A percentile compares a stretch with the other conserved stretches of the same genome.
phyloP scores from a whole-genome alignment of 2,329 filamentous ascomycete species.

The Acephala macrosclerotiorum region DNA sequence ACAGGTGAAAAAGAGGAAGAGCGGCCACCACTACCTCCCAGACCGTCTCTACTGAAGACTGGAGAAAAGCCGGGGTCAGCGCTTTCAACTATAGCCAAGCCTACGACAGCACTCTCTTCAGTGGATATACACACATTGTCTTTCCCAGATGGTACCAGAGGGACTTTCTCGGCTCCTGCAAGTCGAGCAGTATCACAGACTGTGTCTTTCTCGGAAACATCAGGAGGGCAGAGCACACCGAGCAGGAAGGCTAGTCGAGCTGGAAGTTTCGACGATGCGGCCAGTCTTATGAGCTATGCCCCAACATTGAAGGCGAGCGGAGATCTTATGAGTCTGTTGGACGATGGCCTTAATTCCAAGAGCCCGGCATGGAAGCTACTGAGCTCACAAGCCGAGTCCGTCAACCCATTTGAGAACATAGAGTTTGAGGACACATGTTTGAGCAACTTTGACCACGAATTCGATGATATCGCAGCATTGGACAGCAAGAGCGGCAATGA shows the following conservation, averaged over 20 bases:
- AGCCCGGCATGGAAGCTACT: slow-evolving; percentile 75
- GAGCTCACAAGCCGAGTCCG: slow-evolving; percentile 64
- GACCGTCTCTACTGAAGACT: slow-evolving; percentile 46
- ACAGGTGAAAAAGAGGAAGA: slow-evolving; percentile 40
- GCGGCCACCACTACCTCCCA: slow-evolving; percentile 54
- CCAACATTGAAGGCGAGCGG: slow-evolving; percentile 61
- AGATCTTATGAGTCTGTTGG: slow-evolving; percentile 84
- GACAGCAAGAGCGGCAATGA: slow-evolving; percentile 61
- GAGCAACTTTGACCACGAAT: slow-evolving; percentile 76
- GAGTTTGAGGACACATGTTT: slow-evolving; percentile 61
- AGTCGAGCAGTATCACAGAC: slow-evolving; percentile 42
- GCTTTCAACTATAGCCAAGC: slow-evolving; percentile 61
- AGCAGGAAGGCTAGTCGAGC: slow-evolving; percentile 43
- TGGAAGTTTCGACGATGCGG: slow-evolving; percentile 56
- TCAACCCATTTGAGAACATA: slow-evolving; percentile 66
- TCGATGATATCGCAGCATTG: slow-evolving; percentile 74
- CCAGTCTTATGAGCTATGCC: slow-evolving; percentile 57
- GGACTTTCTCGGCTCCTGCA: slow-evolving; percentile 61
- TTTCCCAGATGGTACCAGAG: slow-evolving; percentile 72
- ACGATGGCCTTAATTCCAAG: slow-evolving; percentile 70
- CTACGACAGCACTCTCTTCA: slow-evolving; percentile 86
- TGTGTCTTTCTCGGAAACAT: slow-evolving; percentile 36
- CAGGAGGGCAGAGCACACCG: slow-evolving; percentile 36
- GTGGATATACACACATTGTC: slow-evolving; percentile 81
- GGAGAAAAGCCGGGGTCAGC: slow-evolving; percentile 40